Base-by-base conservation (phyloP, 1,139 yeast genomes). In the Komagataea norvegica region DNA sequence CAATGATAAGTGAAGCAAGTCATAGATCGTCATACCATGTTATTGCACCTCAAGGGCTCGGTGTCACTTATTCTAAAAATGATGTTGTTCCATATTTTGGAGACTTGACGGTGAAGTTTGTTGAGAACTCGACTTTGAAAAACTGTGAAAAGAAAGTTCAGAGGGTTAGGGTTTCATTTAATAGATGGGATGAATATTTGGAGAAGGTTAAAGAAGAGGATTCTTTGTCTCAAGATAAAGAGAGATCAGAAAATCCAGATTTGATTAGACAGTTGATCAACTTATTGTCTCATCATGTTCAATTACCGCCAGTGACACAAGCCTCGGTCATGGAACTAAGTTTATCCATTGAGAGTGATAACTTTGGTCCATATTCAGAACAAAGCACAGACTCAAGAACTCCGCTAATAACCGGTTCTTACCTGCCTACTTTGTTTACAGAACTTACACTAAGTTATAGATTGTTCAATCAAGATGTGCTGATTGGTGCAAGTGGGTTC, bases 41-140 rank as follows among this genome's bases (percentile, higher is more conserved):
- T 9, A 73, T 83, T 68, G 95, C 95, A 1, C 94, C 96, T 4
- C 83, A 93, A 52, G 94, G 94, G 6, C 70, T 88, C 48, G 95
- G 96, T 23, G 76, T 76, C 45, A 68, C 76, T 1, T 86, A 83
- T 52, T 76, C 93, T 0, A 84, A 85, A 53, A 80, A 79, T 38
- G 74, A 77, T 34, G 95, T 86, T 9, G 79, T 91, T 31, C 96
- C 97, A 0, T 89, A 81, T 57, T 89, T 87, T 65, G 96, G 96
- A 15, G 97, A 89, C 55, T 66, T 89, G 41, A 64, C 70, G 22
- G 69, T 74, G n/a, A 61, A 61, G 42, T 66, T 66, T 51, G 42
- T 61, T 20, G 60, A 56, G 42, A 60, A 61, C 27, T 56, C 70
- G 22, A 67, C 72, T 25, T 61, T 79, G 35, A 71, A 72, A 46